Evolutionary conservation across 1,139 yeast species (phyloP), one percentile per base, ranked within the genome.

Genomic region (Citeromyces hawaiiensis): DNA sequence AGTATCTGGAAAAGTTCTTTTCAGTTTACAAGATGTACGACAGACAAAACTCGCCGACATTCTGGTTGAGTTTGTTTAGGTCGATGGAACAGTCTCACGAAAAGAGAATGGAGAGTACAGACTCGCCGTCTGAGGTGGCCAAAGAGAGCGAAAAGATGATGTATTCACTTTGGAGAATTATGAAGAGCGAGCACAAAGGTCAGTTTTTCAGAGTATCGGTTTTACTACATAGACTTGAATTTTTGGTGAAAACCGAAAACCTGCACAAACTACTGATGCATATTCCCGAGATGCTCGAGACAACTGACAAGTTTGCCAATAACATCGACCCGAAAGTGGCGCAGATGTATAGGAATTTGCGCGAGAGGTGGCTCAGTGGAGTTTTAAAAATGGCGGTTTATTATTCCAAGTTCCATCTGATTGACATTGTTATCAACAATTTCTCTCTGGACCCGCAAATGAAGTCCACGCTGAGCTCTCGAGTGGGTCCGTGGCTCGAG

Each of bases 341-440:
- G 8, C 54, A 50, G 38, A 39, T 54, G 31, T 45, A 47, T 27
- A 29, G 32, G 15, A 14, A 29, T 14, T 14, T 29, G 32, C 13
- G 32, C 5, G 15, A 29, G 9, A 36, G 32, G 11, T 53, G 57
- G 38, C 17, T 43, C 18, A 15, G 35, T 11, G 25, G 16, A 17
- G 44, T 53, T n/a, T 38, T 43, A 8, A 48, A 47, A 37, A 41
- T 55, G 13, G 51, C 49, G 32, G 39, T 44, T 30, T 40, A 42
- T 14, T 44, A 47, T 2, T 42, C 45, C 17, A 53, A 51, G 19
- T 48, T 49, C 36, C 47, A 50, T 29, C 43, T 40, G 37, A 56
- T 59, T 1, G 52, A 49, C 34, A 43, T 41, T n/a, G 10, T 57
- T 30, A 47, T 56, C 31, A 46, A 50, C 16, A 42, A 39, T 13